Evolutionary conservation across 768 basidiomycete genomes (phyloP), one percentile per base, ranked within the genome.

Genomic region (Xanthoconium stramineum): DNA sequence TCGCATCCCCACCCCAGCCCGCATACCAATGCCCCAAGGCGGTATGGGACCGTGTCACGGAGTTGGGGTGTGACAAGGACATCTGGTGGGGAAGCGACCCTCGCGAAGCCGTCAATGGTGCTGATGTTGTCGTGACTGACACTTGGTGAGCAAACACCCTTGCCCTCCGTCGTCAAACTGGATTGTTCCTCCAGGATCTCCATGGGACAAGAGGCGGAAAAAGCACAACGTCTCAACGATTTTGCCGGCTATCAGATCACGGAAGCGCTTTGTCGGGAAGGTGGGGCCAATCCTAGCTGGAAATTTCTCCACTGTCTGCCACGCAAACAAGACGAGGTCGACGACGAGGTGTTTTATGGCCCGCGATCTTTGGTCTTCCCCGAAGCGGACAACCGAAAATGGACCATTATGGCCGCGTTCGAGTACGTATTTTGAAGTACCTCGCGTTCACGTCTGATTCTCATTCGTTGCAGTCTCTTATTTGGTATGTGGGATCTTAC

Each of bases 191-290:
- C 24, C 24, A 24, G 24, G 24, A 24, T 24, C 24, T 98, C 96
- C 3, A 98, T 99, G 97, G 97, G 97, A 17, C 94, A 97, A 72
- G 97, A 98, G 73, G 89, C 86, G 1, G 94, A 98, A 72, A 93
- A 94, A 60, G 90, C 77, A 33, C 85, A 92, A 62, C 85, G 96
- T 15, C 70, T 96, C 42, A 76, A 82, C 48, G 96, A 92, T 56
- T 99, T 99, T 74, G 60, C 82, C 17, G 95, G 97, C 3, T 99
- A 91, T 72, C 97, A 98, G 68, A 85, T 99, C 47, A 98, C 96
- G 2, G 94, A 98, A 70, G 74, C 82, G 33, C 80, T 98, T 32
- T 94, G 94, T 71, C 74, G 75, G 17, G 81, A 84, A 56, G 90
- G 91, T 9, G 91, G 87, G 13, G 94, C 94, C 12, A 86, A 91